Percentiles rank a stretch among this genome's conserved stretches.
Evolutionary conservation across 768 basidiomycete genomes (phyloP).

Genomic region (Amanita inopinata): DNA sequence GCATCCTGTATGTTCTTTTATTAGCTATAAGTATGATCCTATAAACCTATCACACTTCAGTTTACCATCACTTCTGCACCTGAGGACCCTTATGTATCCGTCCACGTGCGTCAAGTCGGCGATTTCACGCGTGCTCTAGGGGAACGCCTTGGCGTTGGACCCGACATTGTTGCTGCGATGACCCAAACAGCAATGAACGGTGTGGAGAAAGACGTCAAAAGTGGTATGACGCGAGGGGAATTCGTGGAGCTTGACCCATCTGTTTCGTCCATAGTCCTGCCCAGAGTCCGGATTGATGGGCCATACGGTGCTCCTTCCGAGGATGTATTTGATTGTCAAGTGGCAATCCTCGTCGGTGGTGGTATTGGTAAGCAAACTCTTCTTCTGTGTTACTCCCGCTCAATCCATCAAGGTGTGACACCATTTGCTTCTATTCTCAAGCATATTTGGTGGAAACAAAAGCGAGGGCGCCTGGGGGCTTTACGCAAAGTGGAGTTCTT

Average conservation of each 20-base stretch:
- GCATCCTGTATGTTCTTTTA: constrained; percentile 70
- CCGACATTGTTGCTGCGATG: constrained; percentile 66
- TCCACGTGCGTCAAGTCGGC: constrained; percentile 92
- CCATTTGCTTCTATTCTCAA: constrained; percentile 93
- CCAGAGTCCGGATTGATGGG: constrained; percentile 73
- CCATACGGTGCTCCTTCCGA: constrained; percentile 92
- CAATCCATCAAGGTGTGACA: constrained; percentile 55
- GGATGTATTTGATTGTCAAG: constrained; percentile 78
- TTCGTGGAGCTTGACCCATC: constrained; percentile 69
- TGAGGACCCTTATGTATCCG: constrained; percentile 84
- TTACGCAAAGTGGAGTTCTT: constrained; percentile 90
- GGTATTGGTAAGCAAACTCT: constrained; percentile 63
- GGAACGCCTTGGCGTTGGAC: constrained; percentile 76
- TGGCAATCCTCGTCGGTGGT: constrained; percentile 86
- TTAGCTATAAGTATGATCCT: neutral
- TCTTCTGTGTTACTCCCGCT: neutral
- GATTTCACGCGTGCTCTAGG: constrained; percentile 82
- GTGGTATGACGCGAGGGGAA: constrained; percentile 51
- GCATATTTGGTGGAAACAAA: constrained; percentile 93
- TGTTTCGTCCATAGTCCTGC: constrained; percentile 43
- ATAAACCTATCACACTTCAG: constrained; percentile 25
- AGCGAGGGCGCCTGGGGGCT: constrained; percentile 62
- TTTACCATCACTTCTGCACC: constrained; percentile 95
- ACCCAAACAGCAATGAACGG: constrained; percentile 75
- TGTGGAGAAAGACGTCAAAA: constrained; percentile 48